Evolutionary conservation across 2,329 filamentous ascomycete species (phyloP).

Genomic region (Talaromyces rugulosus): DNA sequence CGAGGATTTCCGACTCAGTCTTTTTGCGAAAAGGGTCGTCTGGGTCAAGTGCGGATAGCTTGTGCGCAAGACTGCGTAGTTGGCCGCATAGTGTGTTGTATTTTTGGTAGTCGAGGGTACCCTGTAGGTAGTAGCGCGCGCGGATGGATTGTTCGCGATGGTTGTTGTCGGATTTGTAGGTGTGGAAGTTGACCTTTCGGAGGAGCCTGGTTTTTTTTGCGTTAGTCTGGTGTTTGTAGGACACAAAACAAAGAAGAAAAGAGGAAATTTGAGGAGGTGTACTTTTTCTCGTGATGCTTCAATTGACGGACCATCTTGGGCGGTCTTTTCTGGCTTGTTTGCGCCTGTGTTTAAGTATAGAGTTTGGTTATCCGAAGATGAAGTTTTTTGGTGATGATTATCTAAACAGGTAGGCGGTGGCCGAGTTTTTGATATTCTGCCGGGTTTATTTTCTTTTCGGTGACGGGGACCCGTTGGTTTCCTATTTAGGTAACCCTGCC

Average conservation of each 20-base stretch:
- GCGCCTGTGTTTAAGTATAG: background rate
- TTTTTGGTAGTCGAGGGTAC: conserved; percentile 76
- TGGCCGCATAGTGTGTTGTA: conserved; percentile 68
- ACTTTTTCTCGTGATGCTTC: conserved; percentile 93
- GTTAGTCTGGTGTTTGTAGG: conserved; percentile 6
- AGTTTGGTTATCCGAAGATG: background rate
- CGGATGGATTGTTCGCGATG: conserved; percentile 79
- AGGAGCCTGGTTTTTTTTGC: conserved; percentile 55
- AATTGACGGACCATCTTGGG: conserved; percentile 84
- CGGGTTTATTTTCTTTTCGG: background rate
- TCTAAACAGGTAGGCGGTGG: background rate
- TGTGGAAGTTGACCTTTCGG: conserved; percentile 87
- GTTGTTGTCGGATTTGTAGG: conserved; percentile 80
- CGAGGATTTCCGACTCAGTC: conserved; percentile 79
- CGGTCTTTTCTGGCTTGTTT: background rate
- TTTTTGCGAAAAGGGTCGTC: conserved; percentile 73
- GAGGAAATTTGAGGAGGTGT: conserved; percentile 13
- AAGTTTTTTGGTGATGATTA: conserved; percentile 1
- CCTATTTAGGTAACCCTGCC: background rate
- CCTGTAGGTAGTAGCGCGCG: conserved; percentile 85
- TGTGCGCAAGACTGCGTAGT: conserved; percentile 85
- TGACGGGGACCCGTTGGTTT: background rate
- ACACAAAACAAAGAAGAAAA: background rate
- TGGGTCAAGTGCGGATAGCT: conserved; percentile 74
- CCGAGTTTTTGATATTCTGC: background rate